Percentiles rank a stretch among this genome's conserved stretches.
Evolutionary conservation across 2,329 filamentous ascomycete species (phyloP).

Genomic region (Colletotrichum higginsianum): DNA sequence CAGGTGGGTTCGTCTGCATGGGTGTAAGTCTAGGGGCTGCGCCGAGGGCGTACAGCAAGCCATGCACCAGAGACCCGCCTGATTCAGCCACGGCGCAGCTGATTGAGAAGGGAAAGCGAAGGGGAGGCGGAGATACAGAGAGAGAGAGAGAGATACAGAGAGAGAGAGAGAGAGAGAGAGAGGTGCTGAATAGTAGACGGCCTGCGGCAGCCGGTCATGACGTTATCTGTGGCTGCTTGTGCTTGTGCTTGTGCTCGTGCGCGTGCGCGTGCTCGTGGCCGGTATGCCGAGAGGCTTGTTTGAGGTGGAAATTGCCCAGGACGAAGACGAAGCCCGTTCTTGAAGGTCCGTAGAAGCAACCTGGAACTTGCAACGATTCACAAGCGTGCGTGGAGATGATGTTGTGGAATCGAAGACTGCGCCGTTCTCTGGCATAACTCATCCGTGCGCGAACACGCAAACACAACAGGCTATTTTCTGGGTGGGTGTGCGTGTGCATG

Average conservation of each 20-base stretch:
- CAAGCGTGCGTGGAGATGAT: constrained; percentile 12
- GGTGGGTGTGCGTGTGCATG: neutral
- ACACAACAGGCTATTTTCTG: constrained; percentile 7
- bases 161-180: neutral
- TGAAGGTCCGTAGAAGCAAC: constrained; percentile 1
- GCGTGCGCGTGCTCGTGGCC: neutral
- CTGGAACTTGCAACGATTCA: neutral
- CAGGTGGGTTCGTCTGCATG: neutral
- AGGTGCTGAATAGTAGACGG: neutral
- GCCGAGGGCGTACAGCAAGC: neutral
- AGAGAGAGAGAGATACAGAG: neutral
- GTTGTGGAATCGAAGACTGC: constrained; percentile 19
- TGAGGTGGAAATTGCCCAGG: neutral
- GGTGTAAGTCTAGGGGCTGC: constrained; percentile 22
- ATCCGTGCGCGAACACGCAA: constrained; percentile 23
- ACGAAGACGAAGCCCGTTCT: constrained; percentile 2
- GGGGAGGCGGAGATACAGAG: neutral
- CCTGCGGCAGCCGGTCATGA: constrained; percentile 3
- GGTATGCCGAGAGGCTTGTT: neutral
- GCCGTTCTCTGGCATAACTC: constrained; percentile 23
- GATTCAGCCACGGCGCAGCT: constrained; percentile 16
- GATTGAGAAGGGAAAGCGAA: neutral
- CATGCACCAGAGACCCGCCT: constrained; percentile 4
- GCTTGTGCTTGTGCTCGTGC: neutral
- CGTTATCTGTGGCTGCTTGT: constrained; percentile 1